Base-by-base conservation (phyloP, 768 basidiomycete species). In the Heimioporus sp. region DNA sequence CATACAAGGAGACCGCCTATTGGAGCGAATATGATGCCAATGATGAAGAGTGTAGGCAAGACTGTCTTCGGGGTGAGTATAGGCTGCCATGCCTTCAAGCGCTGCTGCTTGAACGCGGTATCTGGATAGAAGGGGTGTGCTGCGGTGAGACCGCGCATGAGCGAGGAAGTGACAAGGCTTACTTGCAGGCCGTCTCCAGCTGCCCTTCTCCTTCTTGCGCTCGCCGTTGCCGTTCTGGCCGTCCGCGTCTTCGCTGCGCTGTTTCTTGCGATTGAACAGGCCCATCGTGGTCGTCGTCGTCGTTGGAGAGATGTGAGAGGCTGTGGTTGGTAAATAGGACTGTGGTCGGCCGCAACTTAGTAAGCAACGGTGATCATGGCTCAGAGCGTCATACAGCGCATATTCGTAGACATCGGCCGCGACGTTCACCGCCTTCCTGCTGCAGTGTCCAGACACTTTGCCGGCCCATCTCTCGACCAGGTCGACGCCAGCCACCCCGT, bases 11-110 rank as follows among this genome's bases (percentile, higher is more conserved):
- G 78, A 51, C 87, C 97, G 20, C 97, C 97, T 60, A 99, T 95
- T 49, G 94, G 95, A 0, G 91, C 96, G 67, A 99, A 99, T 57
- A 98, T 72, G 59, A 99, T 78, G 41, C 92, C 97, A 61, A 98
- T 85, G 65, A 98, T 83, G 72, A 99, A 95, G 42, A 99, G 81
- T 1, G 94, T 96, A 4, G 97, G 97, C 15, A 99, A 81, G 19
- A 99, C 97, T 2, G 94, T 97, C 72, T 95, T 95, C 5, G 97
- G 97, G 5, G 95, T 98, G 43, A 98, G 80, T 67, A 99, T 98
- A 10, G 97, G 97, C 79, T 99, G 97, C 97, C 97, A 99, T 65
- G 97, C 97, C 76, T 98, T 98, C 66, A 99, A 82, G 50, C 97
- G 89, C 72, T 99, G 97, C 71, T 99, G 97, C 75, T 97, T 98